Percentiles rank a stretch among this genome's conserved stretches.
These are phyloP conservation scores for Cetraspora pellucida DNA, from an alignment of 192 early-diverging fungal genomes.

Conservation along the genomic window DNA sequence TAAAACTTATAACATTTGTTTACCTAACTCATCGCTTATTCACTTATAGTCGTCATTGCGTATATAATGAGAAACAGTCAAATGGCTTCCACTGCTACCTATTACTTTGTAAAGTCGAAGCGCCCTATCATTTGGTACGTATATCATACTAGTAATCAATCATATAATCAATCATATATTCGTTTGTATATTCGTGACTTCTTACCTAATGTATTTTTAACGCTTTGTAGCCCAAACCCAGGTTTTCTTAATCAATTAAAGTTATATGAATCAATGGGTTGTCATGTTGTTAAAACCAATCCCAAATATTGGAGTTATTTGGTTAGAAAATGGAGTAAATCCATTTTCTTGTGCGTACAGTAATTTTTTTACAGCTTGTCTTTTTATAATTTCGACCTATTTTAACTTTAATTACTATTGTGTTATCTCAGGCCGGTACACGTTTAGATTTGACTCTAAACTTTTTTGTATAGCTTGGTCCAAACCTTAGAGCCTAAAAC, in stretches of 20 bases:
- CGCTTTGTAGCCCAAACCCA: slow-evolving; percentile 9
- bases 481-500: too few species aligned
- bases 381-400: too few species aligned
- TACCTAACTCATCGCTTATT: too few species aligned
- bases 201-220: neutral
- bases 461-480: too few species aligned
- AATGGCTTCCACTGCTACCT: neutral
- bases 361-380: too few species aligned
- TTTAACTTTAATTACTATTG: too few species aligned
- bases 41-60: slow-evolving; percentile 9
- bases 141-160: too few species aligned
- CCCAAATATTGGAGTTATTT: slow-evolving; percentile 26
- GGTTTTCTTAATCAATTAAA: slow-evolving; percentile 21
- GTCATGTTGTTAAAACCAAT: neutral
- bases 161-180: neutral
- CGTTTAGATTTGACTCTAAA: too few species aligned
- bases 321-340: slow-evolving; percentile 12
- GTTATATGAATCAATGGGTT: slow-evolving; percentile 17
- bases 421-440: too few species aligned
- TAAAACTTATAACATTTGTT: too few species aligned
- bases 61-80: slow-evolving; percentile 16
- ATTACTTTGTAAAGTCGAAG: neutral
- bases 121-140: neutral
- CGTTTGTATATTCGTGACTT: neutral
- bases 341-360: neutral